Evolutionary conservation across 225 moss, liverwort and hornwort species (phyloP).

Genomic region (Thuidium tamariscinum): DNA sequence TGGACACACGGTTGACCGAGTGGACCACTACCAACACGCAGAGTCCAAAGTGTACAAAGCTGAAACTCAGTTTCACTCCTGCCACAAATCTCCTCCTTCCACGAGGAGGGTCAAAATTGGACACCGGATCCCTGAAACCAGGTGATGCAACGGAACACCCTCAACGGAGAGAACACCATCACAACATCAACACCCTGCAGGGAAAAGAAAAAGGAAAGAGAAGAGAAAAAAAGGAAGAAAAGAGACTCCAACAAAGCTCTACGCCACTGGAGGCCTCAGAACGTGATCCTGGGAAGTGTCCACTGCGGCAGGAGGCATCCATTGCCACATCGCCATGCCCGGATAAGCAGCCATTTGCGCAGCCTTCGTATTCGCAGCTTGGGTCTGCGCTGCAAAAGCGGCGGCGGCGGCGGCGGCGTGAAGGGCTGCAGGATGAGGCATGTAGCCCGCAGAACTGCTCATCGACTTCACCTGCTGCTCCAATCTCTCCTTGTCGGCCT

Average conservation of each 20-base stretch:
- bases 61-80: background rate
- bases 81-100: no score
- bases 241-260: background rate
- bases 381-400: slow-evolving; percentile 72
- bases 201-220: background rate
- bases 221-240: no score
- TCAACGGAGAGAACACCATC: background rate
- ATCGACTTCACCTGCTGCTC: slow-evolving; percentile 87
- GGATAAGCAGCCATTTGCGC: slow-evolving; percentile 72
- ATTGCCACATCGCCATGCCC: slow-evolving; percentile 95
- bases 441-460: slow-evolving; percentile 37
- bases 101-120: slow-evolving; percentile 10
- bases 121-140: background rate
- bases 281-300: slow-evolving; percentile 95
- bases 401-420: slow-evolving; percentile 69
- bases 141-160: background rate
- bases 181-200: slow-evolving; percentile 3
- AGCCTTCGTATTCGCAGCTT: slow-evolving; percentile 52
- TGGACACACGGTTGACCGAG: background rate
- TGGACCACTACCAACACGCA: background rate
- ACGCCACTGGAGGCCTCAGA: slow-evolving; percentile 85
- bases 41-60: slow-evolving; percentile 9
- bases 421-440: slow-evolving; percentile 66
- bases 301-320: slow-evolving; percentile 78
- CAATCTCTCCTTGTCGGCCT: slow-evolving; percentile 86